Evolutionary conservation across 768 basidiomycete genomes (phyloP), one percentile per base, ranked within the genome.

Genomic region (Sporobolomyces pararoseus): DNA sequence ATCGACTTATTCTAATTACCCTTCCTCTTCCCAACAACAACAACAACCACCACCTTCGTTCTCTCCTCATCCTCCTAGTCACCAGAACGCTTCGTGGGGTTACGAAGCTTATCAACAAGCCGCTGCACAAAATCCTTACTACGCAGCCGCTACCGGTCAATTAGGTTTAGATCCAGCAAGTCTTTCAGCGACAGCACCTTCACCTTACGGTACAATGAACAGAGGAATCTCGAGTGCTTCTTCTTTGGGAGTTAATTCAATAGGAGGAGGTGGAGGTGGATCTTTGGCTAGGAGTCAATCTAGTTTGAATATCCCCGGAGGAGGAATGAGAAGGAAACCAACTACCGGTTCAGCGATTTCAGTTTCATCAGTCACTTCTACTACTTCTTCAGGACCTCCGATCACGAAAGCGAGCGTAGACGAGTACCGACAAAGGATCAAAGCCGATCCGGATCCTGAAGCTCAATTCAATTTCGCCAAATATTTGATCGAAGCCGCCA

Each of bases 381-480:
- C 66, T 13, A 62, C 63, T 17, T 67, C 72, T n/a, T 68, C 66
- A 21, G 72, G 72, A 1, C 74, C 65, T 17, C 70, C 76, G 49
- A 75, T 75, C 69, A 71, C 77, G n/a, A 78, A 78, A 54, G 88
- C 93, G 76, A 96, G 94, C 78, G 93, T 99, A 75, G 96, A 99
- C 78, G 89, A 96, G 78, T 99, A 99, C 81, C 90, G 96, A 25
- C 88, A 89, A 65, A 87, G 96, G 61, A 96, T 99, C 82, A 98
- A 98, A 80, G 88, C 86, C 34, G 96, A 99, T 80, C 94, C 94
- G 3, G 96, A 99, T 78, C 95, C 95, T 1, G 96, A 98, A 79
- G 91, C 94, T 31, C 96, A 98, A 79, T 98, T 97, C 79, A 82
- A 89, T 31, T 99, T 96, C 78, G 91, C 94, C n/a, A 97, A 95